phyloP scores from a whole-genome alignment of 371 early-diverging fungal species.

The Synchytrium microbalum region DNA sequence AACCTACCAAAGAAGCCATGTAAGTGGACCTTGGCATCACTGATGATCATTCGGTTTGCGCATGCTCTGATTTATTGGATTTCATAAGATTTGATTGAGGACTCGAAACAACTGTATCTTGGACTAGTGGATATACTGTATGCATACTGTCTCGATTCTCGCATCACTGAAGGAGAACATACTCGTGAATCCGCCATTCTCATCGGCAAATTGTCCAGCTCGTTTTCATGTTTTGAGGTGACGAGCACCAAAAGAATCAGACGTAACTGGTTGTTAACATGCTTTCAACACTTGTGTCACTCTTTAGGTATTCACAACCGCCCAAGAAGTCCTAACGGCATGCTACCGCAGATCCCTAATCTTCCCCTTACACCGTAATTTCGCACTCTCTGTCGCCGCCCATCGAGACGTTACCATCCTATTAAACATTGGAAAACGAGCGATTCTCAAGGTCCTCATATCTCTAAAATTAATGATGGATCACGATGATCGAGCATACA shows the following conservation, averaged over 20 bases:
- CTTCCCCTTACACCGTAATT: constrained; percentile 80
- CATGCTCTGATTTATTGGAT: constrained; percentile 15
- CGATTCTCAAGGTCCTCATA: constrained; percentile 69
- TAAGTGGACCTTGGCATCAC: constrained; percentile 24
- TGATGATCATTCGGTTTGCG: constrained; percentile 5
- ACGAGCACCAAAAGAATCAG: neutral
- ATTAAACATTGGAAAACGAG: constrained; percentile 73
- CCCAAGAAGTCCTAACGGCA: constrained; percentile 8
- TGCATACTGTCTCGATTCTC: constrained; percentile 81
- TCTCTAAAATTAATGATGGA: constrained; percentile 62
- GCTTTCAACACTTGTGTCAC: neutral
- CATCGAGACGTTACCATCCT: constrained; percentile 75
- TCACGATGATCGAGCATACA: constrained; percentile 76
- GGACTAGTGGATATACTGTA: constrained; percentile 86
- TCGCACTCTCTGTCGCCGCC: constrained; percentile 56
- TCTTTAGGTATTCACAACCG: neutral
- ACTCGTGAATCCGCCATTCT: constrained; percentile 90
- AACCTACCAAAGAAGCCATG: constrained; percentile 62
- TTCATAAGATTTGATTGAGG: constrained; percentile 48
- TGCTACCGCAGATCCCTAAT: constrained; percentile 66
- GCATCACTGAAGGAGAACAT: constrained; percentile 75
- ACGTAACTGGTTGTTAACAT: constrained; percentile 3
- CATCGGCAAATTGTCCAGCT: constrained; percentile 73
- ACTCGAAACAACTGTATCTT: constrained; percentile 62
- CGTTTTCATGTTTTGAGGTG: constrained; percentile 73